Base-by-base conservation (phyloP, 805 yeast genomes). In the Cyberlindnera euphorbiae region DNA sequence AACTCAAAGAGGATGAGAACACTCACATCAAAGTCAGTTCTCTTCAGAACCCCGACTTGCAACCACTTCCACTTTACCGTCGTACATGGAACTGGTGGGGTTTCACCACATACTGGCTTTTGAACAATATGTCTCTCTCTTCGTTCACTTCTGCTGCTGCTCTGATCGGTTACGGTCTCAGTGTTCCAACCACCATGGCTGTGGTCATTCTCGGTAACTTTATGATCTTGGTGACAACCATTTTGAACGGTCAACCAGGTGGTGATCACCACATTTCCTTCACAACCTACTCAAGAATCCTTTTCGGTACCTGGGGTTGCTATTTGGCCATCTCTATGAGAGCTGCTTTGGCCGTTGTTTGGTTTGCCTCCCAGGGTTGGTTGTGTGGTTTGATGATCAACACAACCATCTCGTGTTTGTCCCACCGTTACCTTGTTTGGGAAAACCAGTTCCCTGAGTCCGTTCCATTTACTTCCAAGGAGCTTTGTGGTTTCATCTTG, bases 191-290 rank as follows among this genome's bases (percentile, higher is more conserved):
- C 33, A 61, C 73, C 5, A 64, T 73, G 54, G 71, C 72, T 8
- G 61, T 67, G 17, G 50, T 56, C 42, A 42, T 47, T 15, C 44
- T 74, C 12, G 77, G 73, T 27, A 73, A 72, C 52, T 46, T 67
- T 7, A 39, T 74, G 13, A 69, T 73, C 17, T 56, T 67, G 30
- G 14, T 62, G 5, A 62, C 66, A 39, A 69, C 77, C 10, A 48
- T 68, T 26, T 61, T 70, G 8, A 71, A 71, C 46, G 67, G 74
- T 13, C 64, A 60, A 35, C 74, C 71, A 0, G 79, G 79, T 34
- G 52, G 57, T 21, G 66, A 69, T 31, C 73, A 68, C 58, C 76
- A 71, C 50, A 64, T 69, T 29, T 75, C 75, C 13, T 70, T 59
- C 44, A 67, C 77, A 1, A 40, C 69, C n/a, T 58, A 67, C 11